A percentile compares a stretch with the other conserved stretches of the same genome.
These are phyloP conservation scores for Ophiosphaerella herpotricha DNA, from an alignment of 2,329 filamentous ascomycete species.

Conservation along the genomic window DNA sequence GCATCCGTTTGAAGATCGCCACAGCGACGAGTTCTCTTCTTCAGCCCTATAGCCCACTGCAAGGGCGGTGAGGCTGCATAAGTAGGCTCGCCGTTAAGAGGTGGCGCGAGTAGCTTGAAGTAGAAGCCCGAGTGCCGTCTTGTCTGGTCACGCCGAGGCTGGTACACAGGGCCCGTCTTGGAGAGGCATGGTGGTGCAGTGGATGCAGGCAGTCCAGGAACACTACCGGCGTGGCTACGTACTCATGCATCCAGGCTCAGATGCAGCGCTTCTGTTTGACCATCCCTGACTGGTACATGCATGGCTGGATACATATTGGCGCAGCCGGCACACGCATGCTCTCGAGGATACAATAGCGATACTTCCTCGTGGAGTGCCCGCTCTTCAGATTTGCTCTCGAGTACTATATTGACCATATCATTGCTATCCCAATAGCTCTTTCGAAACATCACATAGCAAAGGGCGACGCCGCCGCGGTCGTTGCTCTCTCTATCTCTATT, in stretches of 20 bases:
- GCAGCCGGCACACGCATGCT: slow-evolving; percentile 22
- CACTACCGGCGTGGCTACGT: slow-evolving; percentile 34
- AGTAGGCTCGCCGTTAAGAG: slow-evolving; percentile 6
- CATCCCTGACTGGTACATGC: slow-evolving; percentile 30
- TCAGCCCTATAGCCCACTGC: slow-evolving; percentile 46
- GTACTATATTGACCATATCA: slow-evolving; percentile 23
- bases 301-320: slow-evolving; percentile 8
- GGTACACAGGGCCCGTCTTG: slow-evolving; percentile 32
- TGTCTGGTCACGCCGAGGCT: slow-evolving; percentile 29
- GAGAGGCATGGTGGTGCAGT: slow-evolving; percentile 33
- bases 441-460: slow-evolving; percentile 33
- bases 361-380: slow-evolving; percentile 29
- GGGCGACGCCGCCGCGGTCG: slow-evolving; percentile 4
- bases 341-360: slow-evolving; percentile 36
- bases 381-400: slow-evolving; percentile 29
- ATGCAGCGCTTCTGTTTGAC: slow-evolving; percentile 24
- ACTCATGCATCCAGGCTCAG: slow-evolving; percentile 30
- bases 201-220: slow-evolving; percentile 27
- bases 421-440: slow-evolving; percentile 44
- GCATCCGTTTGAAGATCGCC: too few species aligned
- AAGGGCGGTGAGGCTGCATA: slow-evolving; percentile 37
- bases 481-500: slow-evolving; percentile 1
- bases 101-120: slow-evolving; percentile 22
- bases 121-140: slow-evolving; percentile 30
- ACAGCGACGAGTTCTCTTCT: slow-evolving; percentile 7